Evolutionary conservation across 495 filamentous ascomycete genomes (phyloP).

Genomic region (Sphaerosporella brunnea): DNA sequence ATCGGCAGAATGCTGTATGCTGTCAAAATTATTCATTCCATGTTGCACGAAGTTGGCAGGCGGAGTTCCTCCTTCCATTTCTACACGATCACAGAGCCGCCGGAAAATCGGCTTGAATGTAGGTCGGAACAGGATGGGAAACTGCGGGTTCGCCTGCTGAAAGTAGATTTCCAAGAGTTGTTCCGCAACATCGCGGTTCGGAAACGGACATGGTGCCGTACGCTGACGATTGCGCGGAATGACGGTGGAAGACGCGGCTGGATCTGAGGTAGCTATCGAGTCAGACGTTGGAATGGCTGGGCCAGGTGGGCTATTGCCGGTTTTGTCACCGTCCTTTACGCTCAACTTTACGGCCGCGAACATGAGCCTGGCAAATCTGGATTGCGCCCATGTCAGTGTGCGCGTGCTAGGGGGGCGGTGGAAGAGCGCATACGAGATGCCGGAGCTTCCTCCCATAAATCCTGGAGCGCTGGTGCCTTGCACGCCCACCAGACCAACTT

Average conservation of each 20-base stretch:
- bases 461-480: constrained; percentile 23
- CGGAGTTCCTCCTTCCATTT: constrained; percentile 7
- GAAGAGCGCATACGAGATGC: constrained; percentile 21
- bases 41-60: background rate
- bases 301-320: too few species aligned
- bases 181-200: constrained; percentile 10
- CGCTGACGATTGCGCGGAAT: constrained; percentile 13
- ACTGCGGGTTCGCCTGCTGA: constrained; percentile 23
- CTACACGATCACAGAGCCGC: constrained; percentile 11
- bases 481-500: constrained; percentile 24
- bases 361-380: constrained; percentile 24
- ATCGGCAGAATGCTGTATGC: constrained; percentile 18
- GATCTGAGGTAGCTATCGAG: background rate
- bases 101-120: constrained; percentile 12
- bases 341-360: constrained; percentile 20
- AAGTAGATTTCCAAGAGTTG: constrained; percentile 20
- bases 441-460: constrained; percentile 21
- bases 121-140: constrained; percentile 18
- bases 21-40: background rate
- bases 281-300: constrained; percentile 8
- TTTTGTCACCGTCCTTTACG: constrained; percentile 11
- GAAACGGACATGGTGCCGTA: constrained; percentile 13
- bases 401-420: too few species aligned
- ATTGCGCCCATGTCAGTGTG: background rate
- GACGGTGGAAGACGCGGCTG: constrained; percentile 14